These are phyloP conservation scores for Blastobotrys peoriensis DNA, from an alignment of 805 yeast species.

Conservation along the genomic window DNA sequence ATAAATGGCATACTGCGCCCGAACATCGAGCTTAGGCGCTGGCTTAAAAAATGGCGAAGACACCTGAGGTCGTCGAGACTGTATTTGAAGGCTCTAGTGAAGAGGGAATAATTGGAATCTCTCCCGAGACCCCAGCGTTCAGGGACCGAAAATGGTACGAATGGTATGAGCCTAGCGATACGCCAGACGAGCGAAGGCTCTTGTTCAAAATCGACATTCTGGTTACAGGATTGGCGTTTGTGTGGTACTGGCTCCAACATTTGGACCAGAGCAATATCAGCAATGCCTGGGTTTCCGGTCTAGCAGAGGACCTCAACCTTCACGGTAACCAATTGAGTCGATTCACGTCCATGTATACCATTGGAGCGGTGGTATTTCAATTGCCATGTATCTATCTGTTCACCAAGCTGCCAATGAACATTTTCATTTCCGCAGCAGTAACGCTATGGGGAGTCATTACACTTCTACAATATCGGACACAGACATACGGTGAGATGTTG, in stretches of 20 bases:
- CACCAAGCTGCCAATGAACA: conserved; percentile 50
- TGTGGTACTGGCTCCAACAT: conserved; percentile 63
- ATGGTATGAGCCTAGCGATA: conserved; percentile 48
- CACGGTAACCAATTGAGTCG: conserved; percentile 55
- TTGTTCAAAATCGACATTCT: conserved; percentile 50
- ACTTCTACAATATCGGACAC: conserved; percentile 45
- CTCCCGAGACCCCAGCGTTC: not conserved
- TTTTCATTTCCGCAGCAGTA: conserved; percentile 49
- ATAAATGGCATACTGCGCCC: too few species aligned
- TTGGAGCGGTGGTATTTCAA: conserved; percentile 57
- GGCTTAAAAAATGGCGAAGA: not conserved
- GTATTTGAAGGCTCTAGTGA: not conserved
- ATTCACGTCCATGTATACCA: conserved; percentile 50
- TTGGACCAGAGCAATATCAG: conserved; percentile 54
- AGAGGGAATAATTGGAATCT: too few species aligned
- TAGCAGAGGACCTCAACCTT: conserved; percentile 51
- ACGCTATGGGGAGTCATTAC: conserved; percentile 64
- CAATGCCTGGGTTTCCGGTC: conserved; percentile 61
- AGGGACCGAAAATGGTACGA: conserved; percentile 27
- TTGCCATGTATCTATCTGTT: conserved; percentile 55
- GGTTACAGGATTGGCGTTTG: conserved; percentile 47
- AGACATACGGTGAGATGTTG: conserved; percentile 45
- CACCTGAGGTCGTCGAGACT: not conserved
- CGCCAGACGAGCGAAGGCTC: conserved; percentile 43
- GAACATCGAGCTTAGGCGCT: too few species aligned